Base-by-base conservation (phyloP, 371 early-diverging fungal genomes). In the Cokeromyces recurvatus region DNA sequence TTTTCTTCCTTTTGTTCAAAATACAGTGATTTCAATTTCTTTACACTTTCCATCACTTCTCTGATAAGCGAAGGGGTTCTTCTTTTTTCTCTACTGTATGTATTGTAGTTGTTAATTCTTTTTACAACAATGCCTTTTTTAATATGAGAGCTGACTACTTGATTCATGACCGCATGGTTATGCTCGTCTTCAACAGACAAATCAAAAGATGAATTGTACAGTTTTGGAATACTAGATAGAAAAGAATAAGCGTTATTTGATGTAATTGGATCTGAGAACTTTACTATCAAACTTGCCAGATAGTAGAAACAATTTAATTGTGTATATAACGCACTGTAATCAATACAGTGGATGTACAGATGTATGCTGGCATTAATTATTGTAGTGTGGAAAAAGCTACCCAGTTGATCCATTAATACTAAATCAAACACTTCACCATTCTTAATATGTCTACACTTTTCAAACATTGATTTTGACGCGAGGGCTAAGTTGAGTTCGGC, bases 241-340 rank as follows among this genome's bases (percentile, higher is more conserved):
- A 42, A 42, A 36, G 37, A 46, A 37, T 46, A 46, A 16, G 37
- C 38, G 12, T 37, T 46, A 11, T 46, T 46, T 46, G 46, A 12
- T 37, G 38, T 37, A 9, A 38, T 46, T 46, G 16, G 38, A 46
- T 20, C 25, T 27, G 46, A 46, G 46, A 46, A 27, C 38, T 29
- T 46, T 37, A 46, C 46, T 38, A 27, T 46, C 37, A 46, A 46
- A 20, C 46, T 46, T 46, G 37, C n/a, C 46, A 46, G 17, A 37
- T 46, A 46, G 46, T 46, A 46, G 11, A 46, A 37, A 17, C 19
- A 11, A 19, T 38, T 46, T 27, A 46, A 46, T 24, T 36, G 25
- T 36, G 36, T 3, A 48, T 42, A 42, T 27, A 29, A 17, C 19
- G 31, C 31, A 17, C 21, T 42, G 31, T 42, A 42, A 29, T 42